A percentile compares a stretch with the other conserved stretches of the same genome.
Evolutionary conservation across 2,329 filamentous ascomycete genomes (phyloP).

Genomic region (Pseudopithomyces maydicus): DNA sequence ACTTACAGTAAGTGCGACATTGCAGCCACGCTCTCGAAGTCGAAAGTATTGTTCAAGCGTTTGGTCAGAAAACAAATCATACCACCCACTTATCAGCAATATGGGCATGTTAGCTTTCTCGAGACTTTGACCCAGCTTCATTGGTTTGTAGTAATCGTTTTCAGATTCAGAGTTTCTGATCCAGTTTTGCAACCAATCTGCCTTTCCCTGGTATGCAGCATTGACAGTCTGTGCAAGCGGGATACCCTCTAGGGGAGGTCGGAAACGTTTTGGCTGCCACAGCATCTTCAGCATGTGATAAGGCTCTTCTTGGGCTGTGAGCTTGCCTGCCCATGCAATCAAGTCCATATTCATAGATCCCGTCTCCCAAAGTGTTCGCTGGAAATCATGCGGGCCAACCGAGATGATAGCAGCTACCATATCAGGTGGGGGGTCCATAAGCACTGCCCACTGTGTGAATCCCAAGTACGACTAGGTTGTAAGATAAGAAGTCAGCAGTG

Average conservation of each 20-base stretch:
- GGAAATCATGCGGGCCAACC: constrained; percentile 14
- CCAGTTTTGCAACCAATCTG: constrained; percentile 10
- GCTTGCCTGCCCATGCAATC: constrained; percentile 10
- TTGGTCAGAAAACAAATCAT: constrained; percentile 18
- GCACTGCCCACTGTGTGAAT: constrained; percentile 18
- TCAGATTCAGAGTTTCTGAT: constrained; percentile 6
- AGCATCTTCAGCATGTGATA: not conserved
- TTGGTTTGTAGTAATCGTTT: constrained; percentile 14
- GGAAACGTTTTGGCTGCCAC: not conserved
- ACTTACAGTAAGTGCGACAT: constrained; percentile 17
- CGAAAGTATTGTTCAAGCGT: constrained; percentile 21
- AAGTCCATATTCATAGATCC: constrained; percentile 14
- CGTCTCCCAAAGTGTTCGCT: constrained; percentile 8
- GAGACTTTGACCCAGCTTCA: constrained; percentile 12
- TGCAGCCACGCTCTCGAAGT: constrained; percentile 10
- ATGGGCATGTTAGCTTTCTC: constrained; percentile 17
- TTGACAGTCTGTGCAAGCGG: constrained; percentile 8
- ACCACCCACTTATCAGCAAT: constrained; percentile 18
- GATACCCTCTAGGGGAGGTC: constrained; percentile 6
- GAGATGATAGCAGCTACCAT: constrained; percentile 14
- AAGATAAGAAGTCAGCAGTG: too few species aligned
- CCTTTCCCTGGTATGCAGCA: not conserved
- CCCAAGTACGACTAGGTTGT: constrained; percentile 12
- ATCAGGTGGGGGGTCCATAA: constrained; percentile 16
- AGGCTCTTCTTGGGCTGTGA: constrained; percentile 10